Conservation (phyloP, 2,329 filamentous ascomycete species). For the Colletotrichum coccodes region DNA sequence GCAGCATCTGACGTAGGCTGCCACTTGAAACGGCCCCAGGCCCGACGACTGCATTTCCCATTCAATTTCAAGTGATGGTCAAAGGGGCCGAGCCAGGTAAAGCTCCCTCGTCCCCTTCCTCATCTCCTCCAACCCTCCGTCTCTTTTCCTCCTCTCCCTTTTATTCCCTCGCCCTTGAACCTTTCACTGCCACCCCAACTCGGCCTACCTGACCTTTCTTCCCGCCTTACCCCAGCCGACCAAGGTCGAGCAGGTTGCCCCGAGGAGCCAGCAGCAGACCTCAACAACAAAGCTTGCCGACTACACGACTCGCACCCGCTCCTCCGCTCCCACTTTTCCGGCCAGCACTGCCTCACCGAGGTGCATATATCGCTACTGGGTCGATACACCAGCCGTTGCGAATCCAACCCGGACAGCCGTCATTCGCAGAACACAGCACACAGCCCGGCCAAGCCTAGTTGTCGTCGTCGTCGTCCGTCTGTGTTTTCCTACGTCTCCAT, state of each 20-base stretch:
- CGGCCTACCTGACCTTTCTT: neutral
- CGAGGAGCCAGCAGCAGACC: neutral
- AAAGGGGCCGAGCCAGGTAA: neutral
- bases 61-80: neutral
- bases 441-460: slow-evolving; percentile 14
- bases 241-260: neutral
- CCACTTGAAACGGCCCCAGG: slow-evolving; percentile 1
- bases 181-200: neutral
- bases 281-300: neutral
- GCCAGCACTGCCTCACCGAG: slow-evolving; percentile 22
- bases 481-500: neutral
- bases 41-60: neutral
- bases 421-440: neutral
- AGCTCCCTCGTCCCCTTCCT: neutral
- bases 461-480: neutral
- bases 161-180: neutral
- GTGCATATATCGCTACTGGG: slow-evolving; percentile 14
- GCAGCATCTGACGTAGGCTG: slow-evolving; percentile 7
- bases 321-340: slow-evolving; percentile 24
- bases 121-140: neutral
- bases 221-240: neutral
- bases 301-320: slow-evolving; percentile 25
- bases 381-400: slow-evolving; percentile 23
- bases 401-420: neutral
- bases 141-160: neutral